Conservation (phyloP, 805 yeast genomes). For the Nakazawaea sp. region DNA sequence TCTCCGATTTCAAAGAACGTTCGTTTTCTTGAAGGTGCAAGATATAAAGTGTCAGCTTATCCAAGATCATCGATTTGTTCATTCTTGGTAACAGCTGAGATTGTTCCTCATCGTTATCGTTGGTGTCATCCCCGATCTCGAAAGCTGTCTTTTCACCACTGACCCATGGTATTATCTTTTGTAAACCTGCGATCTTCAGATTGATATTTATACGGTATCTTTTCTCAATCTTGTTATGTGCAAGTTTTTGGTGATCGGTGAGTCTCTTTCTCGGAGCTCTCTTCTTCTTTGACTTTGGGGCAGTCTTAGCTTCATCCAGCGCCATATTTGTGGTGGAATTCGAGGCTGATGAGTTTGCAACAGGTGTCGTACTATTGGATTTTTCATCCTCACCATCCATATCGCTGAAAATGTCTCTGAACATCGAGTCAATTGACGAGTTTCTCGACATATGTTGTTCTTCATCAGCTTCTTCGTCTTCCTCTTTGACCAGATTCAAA, state of each 20-base stretch:
- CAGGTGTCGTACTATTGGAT: background rate
- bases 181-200: slow-evolving; percentile 62
- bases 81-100: slow-evolving; percentile 28
- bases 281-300: slow-evolving; percentile 28
- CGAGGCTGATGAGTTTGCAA: slow-evolving; percentile 6
- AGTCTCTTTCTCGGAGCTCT: slow-evolving; percentile 49
- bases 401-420: slow-evolving; percentile 9
- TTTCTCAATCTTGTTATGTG: slow-evolving; percentile 69
- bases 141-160: slow-evolving; percentile 57
- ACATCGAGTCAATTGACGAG: slow-evolving; percentile 11
- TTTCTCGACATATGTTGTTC: slow-evolving; percentile 3
- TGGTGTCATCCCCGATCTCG: slow-evolving; percentile 29
- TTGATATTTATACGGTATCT: slow-evolving; percentile 67
- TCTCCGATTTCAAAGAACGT: slow-evolving; percentile 16
- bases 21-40: slow-evolving; percentile 45
- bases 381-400: background rate
- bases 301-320: slow-evolving; percentile 14
- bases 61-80: slow-evolving; percentile 63
- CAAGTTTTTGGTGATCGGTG: slow-evolving; percentile 56
- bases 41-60: slow-evolving; percentile 60
- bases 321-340: background rate
- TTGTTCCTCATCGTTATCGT: slow-evolving; percentile 7
- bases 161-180: slow-evolving; percentile 63
- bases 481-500: background rate
- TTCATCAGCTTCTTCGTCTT: background rate